phyloP scores from a whole-genome alignment of 345 rosid genomes.

The Aquilaria yunnanensis region DNA sequence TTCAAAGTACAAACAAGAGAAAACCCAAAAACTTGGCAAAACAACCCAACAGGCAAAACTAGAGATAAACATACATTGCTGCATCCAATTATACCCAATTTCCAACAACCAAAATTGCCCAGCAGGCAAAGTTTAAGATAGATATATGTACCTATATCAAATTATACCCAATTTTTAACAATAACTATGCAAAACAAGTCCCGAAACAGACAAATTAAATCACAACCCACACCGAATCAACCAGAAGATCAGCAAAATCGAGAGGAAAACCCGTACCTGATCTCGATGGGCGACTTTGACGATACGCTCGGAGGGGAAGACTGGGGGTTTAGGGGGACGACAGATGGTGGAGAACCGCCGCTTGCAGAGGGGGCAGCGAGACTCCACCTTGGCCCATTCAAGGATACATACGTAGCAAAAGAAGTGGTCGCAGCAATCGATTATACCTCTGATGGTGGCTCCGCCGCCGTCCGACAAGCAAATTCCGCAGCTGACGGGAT shows the following conservation, averaged over 20 bases:
- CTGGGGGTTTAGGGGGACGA: constrained; percentile 32
- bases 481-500: constrained; percentile 34
- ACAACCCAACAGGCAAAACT: too few species aligned
- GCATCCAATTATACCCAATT: background rate
- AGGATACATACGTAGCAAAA: constrained; percentile 63
- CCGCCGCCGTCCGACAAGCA: constrained; percentile 40
- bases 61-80: too few species aligned
- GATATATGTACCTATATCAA: background rate
- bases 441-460: constrained; percentile 34
- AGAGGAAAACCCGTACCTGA: constrained; percentile 26
- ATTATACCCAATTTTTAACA: too few species aligned
- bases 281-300: constrained; percentile 42
- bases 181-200: too few species aligned
- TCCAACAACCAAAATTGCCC: background rate
- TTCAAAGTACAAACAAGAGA: too few species aligned
- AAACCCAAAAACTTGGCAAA: too few species aligned
- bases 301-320: constrained; percentile 26
- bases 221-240: background rate
- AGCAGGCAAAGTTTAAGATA: background rate
- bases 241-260: background rate
- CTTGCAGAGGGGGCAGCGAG: constrained; percentile 57
- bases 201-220: too few species aligned
- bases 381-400: constrained; percentile 66
- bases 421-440: constrained; percentile 55
- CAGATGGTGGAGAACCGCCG: constrained; percentile 39